Evolutionary conservation across 163 green algal genomes (phyloP), one percentile per base, ranked within the genome.

Genomic region (Botryococcus braunii): DNA sequence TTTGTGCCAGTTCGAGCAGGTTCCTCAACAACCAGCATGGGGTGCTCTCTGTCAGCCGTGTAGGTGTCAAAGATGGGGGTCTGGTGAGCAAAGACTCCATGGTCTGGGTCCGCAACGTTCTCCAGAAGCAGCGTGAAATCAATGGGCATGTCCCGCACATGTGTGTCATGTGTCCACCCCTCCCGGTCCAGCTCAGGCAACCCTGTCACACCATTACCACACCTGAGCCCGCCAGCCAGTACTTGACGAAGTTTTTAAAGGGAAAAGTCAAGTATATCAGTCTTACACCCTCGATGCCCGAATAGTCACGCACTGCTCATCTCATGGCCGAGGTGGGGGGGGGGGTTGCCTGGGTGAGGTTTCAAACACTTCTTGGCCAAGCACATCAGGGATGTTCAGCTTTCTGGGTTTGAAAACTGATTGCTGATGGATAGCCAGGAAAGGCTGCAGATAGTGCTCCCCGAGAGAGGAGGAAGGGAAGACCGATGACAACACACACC

Each of bases 51-150:
- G 36, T 50, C 66, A 9, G 60, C 72, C 8, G 66, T 29, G 27
- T 62, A 78, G 62, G 41, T 68, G 72, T 78, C 72, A 49, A 78
- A 74, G n/a, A n/a, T 70, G 32, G 50, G 21, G 0, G 67, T 71
- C 52, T 78, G 72, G 59, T 78, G 72, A 8, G 66, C 72, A 36
- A 65, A 74, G 23, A 74, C 13, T 55, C 72, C 72, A 46, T 76
- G 70, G 36, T 76, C 63, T 31, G 72, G 72, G 62, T 78, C 72
- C 2, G 60, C 38, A 32, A 78, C 40, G 36, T 78, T 78, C 46
- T 74, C 66, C 2, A 78, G 23, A 35, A 78, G 60, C 21, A 78
- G 66, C 4, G 66, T 71, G 40, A 64, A 70, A 43, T 78, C 72
- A 4, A 78, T 55, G 2, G 72, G 72, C 34, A 78, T 67, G 62